A percentile compares a stretch with the other conserved stretches of the same genome.
phyloP scores from a whole-genome alignment of 306 rosid genomes.

The Arachis stenosperma region DNA sequence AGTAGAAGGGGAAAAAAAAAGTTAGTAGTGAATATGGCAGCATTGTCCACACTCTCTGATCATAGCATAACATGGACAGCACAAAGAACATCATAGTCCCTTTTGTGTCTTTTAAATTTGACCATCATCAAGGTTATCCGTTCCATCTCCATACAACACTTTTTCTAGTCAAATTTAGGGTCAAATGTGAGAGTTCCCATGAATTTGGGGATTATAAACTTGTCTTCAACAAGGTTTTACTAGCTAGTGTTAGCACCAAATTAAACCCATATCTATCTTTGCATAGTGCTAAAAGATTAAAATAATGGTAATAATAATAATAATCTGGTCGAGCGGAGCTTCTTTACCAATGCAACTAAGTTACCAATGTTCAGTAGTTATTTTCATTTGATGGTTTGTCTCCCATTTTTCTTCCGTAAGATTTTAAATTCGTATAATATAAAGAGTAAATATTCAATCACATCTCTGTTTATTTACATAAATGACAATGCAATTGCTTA shows the following conservation, averaged over 20 bases:
- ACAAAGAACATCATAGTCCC: slow-evolving; percentile 28
- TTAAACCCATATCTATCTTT: slow-evolving; percentile 6
- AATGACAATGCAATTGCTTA: no score
- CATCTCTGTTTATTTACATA: no score
- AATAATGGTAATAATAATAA: background rate
- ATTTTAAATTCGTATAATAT: no score
- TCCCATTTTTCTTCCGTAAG: no score
- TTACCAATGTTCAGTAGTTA: no score
- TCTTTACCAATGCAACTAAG: no score
- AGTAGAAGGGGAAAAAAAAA: slow-evolving; percentile 13
- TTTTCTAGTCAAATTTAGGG: slow-evolving; percentile 35
- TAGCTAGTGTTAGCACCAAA: slow-evolving; percentile 9
- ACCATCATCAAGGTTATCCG: slow-evolving; percentile 22
- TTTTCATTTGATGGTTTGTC: no score
- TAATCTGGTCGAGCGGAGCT: no score
- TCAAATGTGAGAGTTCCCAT: slow-evolving; percentile 52
- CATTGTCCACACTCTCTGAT: slow-evolving; percentile 35
- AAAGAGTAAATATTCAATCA: no score
- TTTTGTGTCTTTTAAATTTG: slow-evolving; percentile 33
- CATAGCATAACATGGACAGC: slow-evolving; percentile 39
- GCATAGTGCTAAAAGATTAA: background rate
- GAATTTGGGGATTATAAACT: slow-evolving; percentile 45
- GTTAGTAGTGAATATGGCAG: slow-evolving; percentile 41
- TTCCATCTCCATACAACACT: slow-evolving; percentile 1
- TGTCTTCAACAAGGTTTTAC: slow-evolving; percentile 19